Evolutionary conservation across 257 asterid genomes (phyloP), one percentile per base, ranked within the genome.

Genomic region (Fraxinus pennsylvanica): DNA sequence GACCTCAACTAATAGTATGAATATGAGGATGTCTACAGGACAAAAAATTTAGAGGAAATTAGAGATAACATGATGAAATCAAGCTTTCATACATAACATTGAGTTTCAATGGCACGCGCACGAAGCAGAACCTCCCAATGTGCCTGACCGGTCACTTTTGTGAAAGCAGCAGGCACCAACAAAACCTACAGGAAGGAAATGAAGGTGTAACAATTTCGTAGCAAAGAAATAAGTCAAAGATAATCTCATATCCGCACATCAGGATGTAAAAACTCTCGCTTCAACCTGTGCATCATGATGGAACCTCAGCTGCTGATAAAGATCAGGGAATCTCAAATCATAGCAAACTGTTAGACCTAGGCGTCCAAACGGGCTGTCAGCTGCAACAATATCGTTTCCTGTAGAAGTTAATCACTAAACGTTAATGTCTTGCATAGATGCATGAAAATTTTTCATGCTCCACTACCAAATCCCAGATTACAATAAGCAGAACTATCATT

Each of bases 51-150:
- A 32, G 38, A 65, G 66, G 43, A 75, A 38, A 30, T 39, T 63
- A 41, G 17, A 12, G 59, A 63, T 27, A 32, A 43, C 21, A 36
- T 35, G 7, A 61, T 27, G 74, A 14, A 12, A 41, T 30, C 27
- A n/a, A 54, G 68, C 50, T 67, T 69, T 63, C 92, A 72, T 90
- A 95, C 97, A 39, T 95, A 95, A 76, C 99, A 92, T 82, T 92
- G 99, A 45, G 97, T 95, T 87, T 95, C 98, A 61, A 95, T 89
- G 45, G 99, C 99, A 78, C 98, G 94, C 21, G 97, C 98, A 22
- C 97, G 97, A 29, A 95, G 97, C 85, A 95, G 91, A 74, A 91
- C 77, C 87, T 92, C 99, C 99, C 98, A 92, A 77, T 95, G 99
- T 30, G 99, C 98, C 80, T 80, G 86, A 78, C 99, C 99, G 6